A percentile compares a stretch with the other conserved stretches of the same genome.
These are phyloP conservation scores for Colletotrichum sojae DNA, from an alignment of 2,329 filamentous ascomycete genomes.

Conservation along the genomic window DNA sequence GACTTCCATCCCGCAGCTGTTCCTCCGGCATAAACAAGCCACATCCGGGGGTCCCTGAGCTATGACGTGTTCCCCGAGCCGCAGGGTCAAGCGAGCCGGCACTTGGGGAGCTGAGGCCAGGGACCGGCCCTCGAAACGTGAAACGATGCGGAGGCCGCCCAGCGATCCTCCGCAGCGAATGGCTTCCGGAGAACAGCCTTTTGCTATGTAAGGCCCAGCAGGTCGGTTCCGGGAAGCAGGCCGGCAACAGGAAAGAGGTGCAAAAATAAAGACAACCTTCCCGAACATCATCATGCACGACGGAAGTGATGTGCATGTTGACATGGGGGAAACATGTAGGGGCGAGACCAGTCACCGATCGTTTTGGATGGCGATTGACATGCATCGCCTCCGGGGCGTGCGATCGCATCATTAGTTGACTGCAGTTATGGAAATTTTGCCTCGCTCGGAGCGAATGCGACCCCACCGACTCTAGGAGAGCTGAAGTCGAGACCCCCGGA, in stretches of 20 bases:
- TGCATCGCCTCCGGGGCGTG: conserved; percentile 5
- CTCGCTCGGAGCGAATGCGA: not conserved
- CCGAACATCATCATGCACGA: conserved; percentile 12
- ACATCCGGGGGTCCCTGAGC: conserved; percentile 32
- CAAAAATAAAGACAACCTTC: conserved; percentile 16
- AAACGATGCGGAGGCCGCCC: conserved; percentile 38
- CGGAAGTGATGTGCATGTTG: not conserved
- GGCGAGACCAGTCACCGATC: not conserved
- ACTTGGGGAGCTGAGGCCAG: conserved; percentile 13
- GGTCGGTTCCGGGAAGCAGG: conserved; percentile 8
- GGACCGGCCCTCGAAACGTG: conserved; percentile 31
- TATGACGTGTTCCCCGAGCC: conserved; percentile 29
- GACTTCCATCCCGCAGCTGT: not conserved
- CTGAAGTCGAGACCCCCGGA: not conserved
- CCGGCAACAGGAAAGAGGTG: not conserved
- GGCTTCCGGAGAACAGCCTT: not conserved
- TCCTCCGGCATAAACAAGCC: conserved; percentile 26
- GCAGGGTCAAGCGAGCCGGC: conserved; percentile 26
- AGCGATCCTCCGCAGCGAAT: conserved; percentile 22
- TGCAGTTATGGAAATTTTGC: conserved; percentile 2
- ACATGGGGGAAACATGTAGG: conserved; percentile 1
- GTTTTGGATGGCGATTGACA: not conserved
- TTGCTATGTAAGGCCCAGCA: not conserved
- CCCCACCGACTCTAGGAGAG: conserved; percentile 7
- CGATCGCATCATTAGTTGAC: conserved; percentile 12